A percentile compares a stretch with the other conserved stretches of the same genome.
These are phyloP conservation scores for Chlamydomonas sphaeroides DNA, from an alignment of 139 green algal genomes.

Conservation along the genomic window DNA sequence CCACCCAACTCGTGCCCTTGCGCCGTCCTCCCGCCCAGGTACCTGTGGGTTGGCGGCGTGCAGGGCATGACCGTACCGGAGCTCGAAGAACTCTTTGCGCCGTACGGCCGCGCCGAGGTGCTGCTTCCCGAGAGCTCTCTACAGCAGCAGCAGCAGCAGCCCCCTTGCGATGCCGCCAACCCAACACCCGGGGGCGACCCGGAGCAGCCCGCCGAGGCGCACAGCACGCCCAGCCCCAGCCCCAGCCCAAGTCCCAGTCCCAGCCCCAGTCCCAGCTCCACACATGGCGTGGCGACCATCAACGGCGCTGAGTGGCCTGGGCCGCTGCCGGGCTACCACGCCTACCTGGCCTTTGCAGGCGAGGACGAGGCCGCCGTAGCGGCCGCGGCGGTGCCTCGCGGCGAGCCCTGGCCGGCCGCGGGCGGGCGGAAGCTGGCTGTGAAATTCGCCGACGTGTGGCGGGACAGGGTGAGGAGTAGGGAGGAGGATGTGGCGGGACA, in stretches of 20 bases:
- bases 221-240: too few relatives aligned
- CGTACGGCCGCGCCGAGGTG: constrained; percentile 1
- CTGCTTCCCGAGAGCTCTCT: constrained; percentile 9
- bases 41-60: constrained; percentile 35
- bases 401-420: constrained; percentile 8
- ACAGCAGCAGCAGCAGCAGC: too few relatives aligned
- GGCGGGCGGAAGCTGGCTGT: constrained; percentile 10
- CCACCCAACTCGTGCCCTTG: background rate
- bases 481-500: background rate
- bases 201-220: too few relatives aligned
- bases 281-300: too few relatives aligned
- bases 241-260: too few relatives aligned
- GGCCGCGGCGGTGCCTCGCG: constrained; percentile 11
- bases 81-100: constrained; percentile 12
- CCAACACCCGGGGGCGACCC: too few relatives aligned
- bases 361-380: constrained; percentile 21
- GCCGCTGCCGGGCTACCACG: background rate
- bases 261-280: too few relatives aligned
- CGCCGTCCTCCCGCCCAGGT: background rate
- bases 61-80: constrained; percentile 25
- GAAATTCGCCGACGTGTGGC: constrained; percentile 17
- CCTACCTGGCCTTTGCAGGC: constrained; percentile 11
- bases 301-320: background rate
- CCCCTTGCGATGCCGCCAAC: too few relatives aligned
- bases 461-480: constrained; percentile 8